Conservation (phyloP, 352 stramenopile species). For the Phytophthora crassamura region DNA sequence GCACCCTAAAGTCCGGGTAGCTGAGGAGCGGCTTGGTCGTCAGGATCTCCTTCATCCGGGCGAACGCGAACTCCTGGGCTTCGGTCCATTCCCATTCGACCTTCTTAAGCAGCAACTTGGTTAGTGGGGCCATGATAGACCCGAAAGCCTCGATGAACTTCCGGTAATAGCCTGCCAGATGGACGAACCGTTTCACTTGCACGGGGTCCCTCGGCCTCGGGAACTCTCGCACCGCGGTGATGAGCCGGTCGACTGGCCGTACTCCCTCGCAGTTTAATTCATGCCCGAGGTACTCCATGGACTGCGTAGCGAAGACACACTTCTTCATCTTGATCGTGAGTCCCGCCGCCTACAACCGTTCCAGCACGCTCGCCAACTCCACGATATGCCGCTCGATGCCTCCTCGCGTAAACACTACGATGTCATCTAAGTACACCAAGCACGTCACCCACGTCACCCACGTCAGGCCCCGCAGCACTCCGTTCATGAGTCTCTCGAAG, state of each 20-base stretch:
- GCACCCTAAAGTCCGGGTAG: constrained; percentile 41
- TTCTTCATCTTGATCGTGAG: constrained; percentile 26
- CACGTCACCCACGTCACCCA: constrained; percentile 28
- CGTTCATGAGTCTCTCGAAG: constrained; percentile 35
- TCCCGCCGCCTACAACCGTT: constrained; percentile 11
- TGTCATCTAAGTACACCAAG: constrained; percentile 33
- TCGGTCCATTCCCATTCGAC: constrained; percentile 24
- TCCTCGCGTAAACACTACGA: constrained; percentile 22
- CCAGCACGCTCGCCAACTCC: constrained; percentile 16
- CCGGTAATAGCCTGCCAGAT: constrained; percentile 30
- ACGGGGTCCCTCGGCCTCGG: constrained; percentile 8
- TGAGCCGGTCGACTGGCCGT: constrained; percentile 1
- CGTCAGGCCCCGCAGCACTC: constrained; percentile 12
- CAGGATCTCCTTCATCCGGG: constrained; percentile 18
- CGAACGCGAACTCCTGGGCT: constrained; percentile 21
- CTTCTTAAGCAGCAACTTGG: constrained; percentile 33
- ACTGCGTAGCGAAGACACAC: constrained; percentile 12
- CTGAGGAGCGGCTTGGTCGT: constrained; percentile 4
- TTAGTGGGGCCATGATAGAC: background rate
- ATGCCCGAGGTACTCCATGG: constrained; percentile 29
- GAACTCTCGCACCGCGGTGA: constrained; percentile 3
- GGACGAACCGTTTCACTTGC: constrained; percentile 22
- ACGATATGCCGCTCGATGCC: constrained; percentile 15
- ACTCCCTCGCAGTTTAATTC: constrained; percentile 15
- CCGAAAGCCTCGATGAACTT: constrained; percentile 28